phyloP scores from a whole-genome alignment of 345 rosid genomes.

The Hevea brasiliensis region DNA sequence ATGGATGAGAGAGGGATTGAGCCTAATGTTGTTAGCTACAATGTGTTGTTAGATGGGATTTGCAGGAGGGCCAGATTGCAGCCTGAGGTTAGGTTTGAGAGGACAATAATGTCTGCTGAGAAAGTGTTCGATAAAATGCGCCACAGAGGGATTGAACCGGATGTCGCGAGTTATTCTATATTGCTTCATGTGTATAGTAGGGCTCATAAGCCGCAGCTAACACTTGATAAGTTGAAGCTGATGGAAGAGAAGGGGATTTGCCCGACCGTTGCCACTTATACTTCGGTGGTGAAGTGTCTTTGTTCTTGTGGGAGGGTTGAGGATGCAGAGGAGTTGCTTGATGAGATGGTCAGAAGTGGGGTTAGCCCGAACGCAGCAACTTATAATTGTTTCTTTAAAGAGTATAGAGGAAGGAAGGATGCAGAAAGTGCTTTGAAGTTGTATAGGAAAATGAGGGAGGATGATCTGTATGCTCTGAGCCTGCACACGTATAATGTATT shows the following conservation, averaged over 20 bases:
- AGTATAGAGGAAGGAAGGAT: conserved; percentile 79
- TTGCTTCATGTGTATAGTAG: conserved; percentile 79
- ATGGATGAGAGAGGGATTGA: conserved; percentile 66
- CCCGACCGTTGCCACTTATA: conserved; percentile 58
- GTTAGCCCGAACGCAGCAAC: conserved; percentile 63
- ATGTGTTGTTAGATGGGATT: conserved; percentile 72
- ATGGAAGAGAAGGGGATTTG: conserved; percentile 70
- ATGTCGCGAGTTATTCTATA: conserved; percentile 70
- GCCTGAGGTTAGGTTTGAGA: conserved; percentile 63
- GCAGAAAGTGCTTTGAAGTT: conserved; percentile 55
- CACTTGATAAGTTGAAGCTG: conserved; percentile 62
- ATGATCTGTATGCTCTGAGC: conserved; percentile 38
- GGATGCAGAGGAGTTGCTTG: conserved; percentile 65
- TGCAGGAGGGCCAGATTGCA: conserved; percentile 80
- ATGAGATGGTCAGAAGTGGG: conserved; percentile 60
- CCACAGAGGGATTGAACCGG: conserved; percentile 70
- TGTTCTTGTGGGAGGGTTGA: conserved; percentile 71
- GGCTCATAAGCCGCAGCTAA: conserved; percentile 76
- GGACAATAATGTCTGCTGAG: conserved; percentile 60
- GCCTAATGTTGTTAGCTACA: conserved; percentile 68
- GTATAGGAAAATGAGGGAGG: conserved; percentile 72
- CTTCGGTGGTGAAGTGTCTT: conserved; percentile 79
- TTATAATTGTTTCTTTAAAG: conserved; percentile 84
- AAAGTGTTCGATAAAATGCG: conserved; percentile 84
- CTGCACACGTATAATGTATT: conserved; percentile 64